Evolutionary conservation across 768 basidiomycete genomes (phyloP), one percentile per base, ranked within the genome.

Genomic region (Amyloporia xantha): DNA sequence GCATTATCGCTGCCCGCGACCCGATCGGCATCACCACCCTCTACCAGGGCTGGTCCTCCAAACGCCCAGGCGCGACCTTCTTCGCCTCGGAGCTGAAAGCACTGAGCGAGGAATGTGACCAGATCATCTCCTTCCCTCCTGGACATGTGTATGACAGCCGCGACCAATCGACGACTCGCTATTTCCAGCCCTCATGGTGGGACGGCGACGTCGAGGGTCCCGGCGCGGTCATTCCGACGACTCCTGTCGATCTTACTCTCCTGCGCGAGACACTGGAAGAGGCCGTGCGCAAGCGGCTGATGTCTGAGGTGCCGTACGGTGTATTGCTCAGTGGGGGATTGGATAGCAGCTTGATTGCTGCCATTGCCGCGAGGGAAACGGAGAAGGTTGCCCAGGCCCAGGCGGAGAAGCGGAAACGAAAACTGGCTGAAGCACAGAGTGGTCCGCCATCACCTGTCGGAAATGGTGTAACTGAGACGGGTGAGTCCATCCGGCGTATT

Each of bases 251-350:
- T 64, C 69, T 86, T 38, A 84, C 73, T 5, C 66, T 77, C 20
- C 67, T 99, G 26, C 80, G 94, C 36, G 82, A 89, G 63, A 76
- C 84, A 0, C 75, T 99, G 24, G 96, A 98, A 68, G 84, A 77
- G 25, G 91, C 96, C 12, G 96, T 99, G 42, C 78, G 83, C 59
- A 99, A 98, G 66, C 77, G 96, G 41, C 71, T 99, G 17, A 99
- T 99, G 96, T 88, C 87, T 25, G 96, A 99, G 68, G 96, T 98
- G 10, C 96, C 96, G 2, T 99, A 94, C 57, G 96, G 96, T 50
- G 96, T 99, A 13, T 76, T 99, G 36, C 78, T 99, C 49, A 91
- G 87, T 53, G 96, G 96, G 41, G 96, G 96, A 19, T 71, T 99
- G 47, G 96, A 99, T 64, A 93, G 90, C 61, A 94, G 91, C 62